phyloP scores from a whole-genome alignment of 257 asterid species.

The Ajuga chamaepitys region DNA sequence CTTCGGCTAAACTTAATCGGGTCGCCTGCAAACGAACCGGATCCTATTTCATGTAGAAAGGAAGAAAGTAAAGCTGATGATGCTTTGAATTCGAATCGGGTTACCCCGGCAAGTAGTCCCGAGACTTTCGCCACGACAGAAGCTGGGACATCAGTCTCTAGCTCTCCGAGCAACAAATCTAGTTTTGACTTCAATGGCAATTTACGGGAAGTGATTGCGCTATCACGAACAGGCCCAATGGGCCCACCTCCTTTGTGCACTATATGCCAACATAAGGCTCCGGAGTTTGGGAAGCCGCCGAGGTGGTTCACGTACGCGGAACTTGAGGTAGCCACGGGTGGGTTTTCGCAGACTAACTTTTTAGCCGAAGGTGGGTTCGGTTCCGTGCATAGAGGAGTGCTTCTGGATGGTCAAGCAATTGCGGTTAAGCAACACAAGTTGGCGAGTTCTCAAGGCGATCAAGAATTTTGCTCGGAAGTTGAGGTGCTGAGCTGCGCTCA shows the following conservation, averaged over 20 bases:
- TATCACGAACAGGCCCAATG: slow-evolving; percentile 47
- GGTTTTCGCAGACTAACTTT: slow-evolving; percentile 73
- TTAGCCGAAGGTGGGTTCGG: slow-evolving; percentile 95
- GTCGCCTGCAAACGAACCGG: slow-evolving; percentile 46
- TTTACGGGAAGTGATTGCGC: slow-evolving; percentile 64
- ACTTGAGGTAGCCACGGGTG: slow-evolving; percentile 81
- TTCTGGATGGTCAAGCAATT: slow-evolving; percentile 76
- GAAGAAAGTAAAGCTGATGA: slow-evolving; percentile 25
- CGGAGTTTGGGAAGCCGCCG: slow-evolving; percentile 94
- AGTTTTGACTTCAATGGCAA: slow-evolving; percentile 47
- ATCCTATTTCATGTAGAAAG: slow-evolving; percentile 22
- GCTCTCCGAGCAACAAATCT: slow-evolving; percentile 64
- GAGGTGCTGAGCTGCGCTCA: slow-evolving; percentile 96
- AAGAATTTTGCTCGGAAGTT: slow-evolving; percentile 91
- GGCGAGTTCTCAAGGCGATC: slow-evolving; percentile 97
- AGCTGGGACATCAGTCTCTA: slow-evolving; percentile 85
- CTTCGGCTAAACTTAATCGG: slow-evolving; percentile 85
- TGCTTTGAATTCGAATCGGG: slow-evolving; percentile 36
- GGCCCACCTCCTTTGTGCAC: slow-evolving; percentile 96
- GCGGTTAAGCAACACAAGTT: slow-evolving; percentile 93
- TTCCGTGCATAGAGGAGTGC: slow-evolving; percentile 80
- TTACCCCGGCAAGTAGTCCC: slow-evolving; percentile 88
- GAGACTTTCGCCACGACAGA: slow-evolving; percentile 84
- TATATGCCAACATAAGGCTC: slow-evolving; percentile 85
- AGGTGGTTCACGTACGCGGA: slow-evolving; percentile 82